phyloP scores from a whole-genome alignment of 768 basidiomycete species.

The Lactifluus echinatus region DNA sequence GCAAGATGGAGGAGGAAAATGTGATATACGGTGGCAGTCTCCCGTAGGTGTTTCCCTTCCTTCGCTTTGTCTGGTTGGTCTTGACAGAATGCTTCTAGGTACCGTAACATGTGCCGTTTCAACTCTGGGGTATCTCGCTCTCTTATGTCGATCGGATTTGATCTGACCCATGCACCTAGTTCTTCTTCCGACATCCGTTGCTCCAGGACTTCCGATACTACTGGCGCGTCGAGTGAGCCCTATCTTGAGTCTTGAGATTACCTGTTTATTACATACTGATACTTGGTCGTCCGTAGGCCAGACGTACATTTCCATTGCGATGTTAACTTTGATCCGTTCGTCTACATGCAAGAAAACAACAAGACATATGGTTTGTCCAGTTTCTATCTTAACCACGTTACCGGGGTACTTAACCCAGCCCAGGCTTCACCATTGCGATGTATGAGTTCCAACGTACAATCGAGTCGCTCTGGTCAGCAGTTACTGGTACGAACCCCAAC shows the following conservation, averaged over 20 bases:
- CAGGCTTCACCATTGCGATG: conserved; percentile 73
- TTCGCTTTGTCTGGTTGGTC: neutral
- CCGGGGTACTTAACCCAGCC: neutral
- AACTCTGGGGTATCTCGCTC: conserved; percentile 32
- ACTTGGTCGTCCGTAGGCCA: conserved; percentile 43
- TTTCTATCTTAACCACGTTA: neutral
- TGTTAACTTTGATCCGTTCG: conserved; percentile 54
- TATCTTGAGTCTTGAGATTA: neutral
- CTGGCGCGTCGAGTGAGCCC: conserved; percentile 79
- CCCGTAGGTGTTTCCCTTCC: neutral
- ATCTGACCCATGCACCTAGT: conserved; percentile 33
- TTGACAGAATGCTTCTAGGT: conserved; percentile 19
- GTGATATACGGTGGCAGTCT: conserved; percentile 14
- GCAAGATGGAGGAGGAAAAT: conserved; percentile 31
- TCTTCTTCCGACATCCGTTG: conserved; percentile 77
- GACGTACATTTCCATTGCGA: conserved; percentile 78
- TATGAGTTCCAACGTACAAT: conserved; percentile 77
- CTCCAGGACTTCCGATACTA: conserved; percentile 75
- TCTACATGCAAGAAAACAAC: conserved; percentile 67
- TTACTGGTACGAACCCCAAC: conserved; percentile 44
- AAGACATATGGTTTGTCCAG: conserved; percentile 64
- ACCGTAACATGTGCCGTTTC: conserved; percentile 48
- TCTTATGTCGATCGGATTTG: neutral
- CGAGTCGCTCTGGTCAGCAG: conserved; percentile 65
- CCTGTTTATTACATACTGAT: neutral